Conservation (phyloP, 441 rosid species). For the Kokia cookei region DNA sequence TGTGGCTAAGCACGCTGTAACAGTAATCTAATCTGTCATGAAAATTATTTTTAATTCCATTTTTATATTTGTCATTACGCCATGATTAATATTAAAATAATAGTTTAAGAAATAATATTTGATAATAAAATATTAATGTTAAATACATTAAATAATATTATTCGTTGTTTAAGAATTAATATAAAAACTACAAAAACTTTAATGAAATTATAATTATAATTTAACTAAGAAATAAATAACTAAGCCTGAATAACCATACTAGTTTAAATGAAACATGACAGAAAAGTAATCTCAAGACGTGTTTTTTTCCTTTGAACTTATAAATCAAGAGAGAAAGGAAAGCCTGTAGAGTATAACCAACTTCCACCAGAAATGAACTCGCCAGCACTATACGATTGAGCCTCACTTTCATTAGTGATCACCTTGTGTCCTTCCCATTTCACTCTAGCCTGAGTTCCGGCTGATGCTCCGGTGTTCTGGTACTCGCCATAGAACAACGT, state of each 20-base stretch:
- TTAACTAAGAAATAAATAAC: too few species aligned
- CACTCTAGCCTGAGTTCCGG: conserved; percentile 45
- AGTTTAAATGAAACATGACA: not conserved
- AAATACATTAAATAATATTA: too few species aligned
- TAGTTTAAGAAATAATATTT: too few species aligned
- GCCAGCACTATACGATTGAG: conserved; percentile 40
- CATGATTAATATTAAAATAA: too few species aligned
- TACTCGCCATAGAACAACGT: conserved; percentile 65
- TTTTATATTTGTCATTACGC: not conserved
- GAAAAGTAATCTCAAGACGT: not conserved
- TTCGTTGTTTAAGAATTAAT: too few species aligned
- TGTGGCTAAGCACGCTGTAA: not conserved
- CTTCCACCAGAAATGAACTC: conserved; percentile 48
- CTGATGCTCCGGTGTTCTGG: conserved; percentile 62
- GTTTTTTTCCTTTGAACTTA: not conserved
- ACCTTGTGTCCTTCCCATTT: conserved; percentile 60
- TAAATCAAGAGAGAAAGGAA: conserved; percentile 62
- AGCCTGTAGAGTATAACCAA: conserved; percentile 65
- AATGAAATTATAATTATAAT: too few species aligned
- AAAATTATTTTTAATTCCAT: not conserved
- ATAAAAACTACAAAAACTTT: too few species aligned
- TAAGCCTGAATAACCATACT: not conserved
- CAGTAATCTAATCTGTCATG: not conserved
- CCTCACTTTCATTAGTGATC: conserved; percentile 48
- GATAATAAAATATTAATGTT: too few species aligned